Evolutionary conservation across 495 filamentous ascomycete species (phyloP).

Genomic region (Lepraria neglecta): DNA sequence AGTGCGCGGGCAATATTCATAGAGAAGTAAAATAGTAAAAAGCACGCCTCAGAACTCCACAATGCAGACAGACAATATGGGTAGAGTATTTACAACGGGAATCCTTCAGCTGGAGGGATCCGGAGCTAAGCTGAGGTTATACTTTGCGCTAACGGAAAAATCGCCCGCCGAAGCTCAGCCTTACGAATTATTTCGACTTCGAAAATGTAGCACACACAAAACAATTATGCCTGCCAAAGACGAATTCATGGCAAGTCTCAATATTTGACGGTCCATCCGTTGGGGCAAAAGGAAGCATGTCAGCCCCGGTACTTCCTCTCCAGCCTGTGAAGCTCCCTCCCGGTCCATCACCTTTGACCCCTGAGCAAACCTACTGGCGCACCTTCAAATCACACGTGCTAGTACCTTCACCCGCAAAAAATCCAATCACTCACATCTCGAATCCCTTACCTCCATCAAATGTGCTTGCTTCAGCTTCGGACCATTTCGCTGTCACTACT

Average conservation of each 20-base stretch:
- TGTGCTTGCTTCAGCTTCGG: conserved; percentile 45
- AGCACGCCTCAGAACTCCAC: background rate
- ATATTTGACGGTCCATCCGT: background rate
- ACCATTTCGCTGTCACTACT: conserved; percentile 87
- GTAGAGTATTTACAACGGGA: background rate
- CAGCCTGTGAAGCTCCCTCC: conserved; percentile 76
- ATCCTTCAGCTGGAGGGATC: background rate
- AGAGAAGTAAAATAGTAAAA: background rate
- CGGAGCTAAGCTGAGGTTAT: no score
- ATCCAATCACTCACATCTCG: conserved; percentile 81
- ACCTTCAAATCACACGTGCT: conserved; percentile 83
- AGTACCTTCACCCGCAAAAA: conserved; percentile 77
- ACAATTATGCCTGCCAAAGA: background rate
- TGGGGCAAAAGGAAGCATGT: conserved; percentile 50
- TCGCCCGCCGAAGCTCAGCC: background rate
- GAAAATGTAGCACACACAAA: background rate
- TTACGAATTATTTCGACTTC: background rate
- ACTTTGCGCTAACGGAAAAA: no score
- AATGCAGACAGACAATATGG: no score
- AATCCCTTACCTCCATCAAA: conserved; percentile 55
- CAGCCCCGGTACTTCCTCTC: conserved; percentile 75
- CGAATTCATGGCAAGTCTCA: background rate
- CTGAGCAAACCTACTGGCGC: conserved; percentile 93
- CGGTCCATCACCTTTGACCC: conserved; percentile 64
- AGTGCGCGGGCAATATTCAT: no score